Conservation (phyloP, 441 rosid species). For the Francoa sonchifolia region DNA sequence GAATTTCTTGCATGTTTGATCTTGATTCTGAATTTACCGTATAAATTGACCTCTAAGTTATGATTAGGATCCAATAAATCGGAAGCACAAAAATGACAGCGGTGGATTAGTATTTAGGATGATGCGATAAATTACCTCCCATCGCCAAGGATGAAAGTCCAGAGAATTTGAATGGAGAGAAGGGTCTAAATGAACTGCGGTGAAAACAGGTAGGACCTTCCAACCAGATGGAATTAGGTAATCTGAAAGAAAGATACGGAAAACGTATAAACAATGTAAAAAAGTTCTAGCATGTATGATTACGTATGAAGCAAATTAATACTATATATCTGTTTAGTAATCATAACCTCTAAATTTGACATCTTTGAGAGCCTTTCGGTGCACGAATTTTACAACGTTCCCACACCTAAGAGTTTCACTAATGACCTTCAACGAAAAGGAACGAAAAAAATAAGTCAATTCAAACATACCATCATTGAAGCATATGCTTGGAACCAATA, state of each 20-base stretch:
- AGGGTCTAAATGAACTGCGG: constrained; percentile 45
- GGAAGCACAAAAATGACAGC: neutral
- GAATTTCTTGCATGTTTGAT: constrained; percentile 38
- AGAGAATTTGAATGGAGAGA: constrained; percentile 27
- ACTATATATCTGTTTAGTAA: neutral
- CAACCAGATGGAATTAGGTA: constrained; percentile 44
- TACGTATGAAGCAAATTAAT: constrained; percentile 1
- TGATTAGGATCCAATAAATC: neutral
- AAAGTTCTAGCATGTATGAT: constrained; percentile 13
- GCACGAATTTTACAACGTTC: constrained; percentile 47
- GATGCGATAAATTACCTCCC: constrained; percentile 33
- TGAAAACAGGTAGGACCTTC: constrained; percentile 50
- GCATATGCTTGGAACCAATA: too few relatives aligned
- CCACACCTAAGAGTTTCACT: constrained; percentile 44
- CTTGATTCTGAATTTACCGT: constrained; percentile 24
- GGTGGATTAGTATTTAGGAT: neutral
- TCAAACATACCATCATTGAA: neutral
- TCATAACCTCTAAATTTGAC: constrained; percentile 37
- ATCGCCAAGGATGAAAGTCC: constrained; percentile 52
- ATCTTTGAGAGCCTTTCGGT: constrained; percentile 45
- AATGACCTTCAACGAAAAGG: constrained; percentile 30
- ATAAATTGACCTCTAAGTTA: too few relatives aligned
- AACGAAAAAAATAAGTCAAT: neutral
- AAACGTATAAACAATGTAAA: neutral
- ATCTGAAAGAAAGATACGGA: constrained; percentile 12